phyloP scores from a whole-genome alignment of 192 early-diverging fungal genomes.

The Rhizoclosmatium sp. region DNA sequence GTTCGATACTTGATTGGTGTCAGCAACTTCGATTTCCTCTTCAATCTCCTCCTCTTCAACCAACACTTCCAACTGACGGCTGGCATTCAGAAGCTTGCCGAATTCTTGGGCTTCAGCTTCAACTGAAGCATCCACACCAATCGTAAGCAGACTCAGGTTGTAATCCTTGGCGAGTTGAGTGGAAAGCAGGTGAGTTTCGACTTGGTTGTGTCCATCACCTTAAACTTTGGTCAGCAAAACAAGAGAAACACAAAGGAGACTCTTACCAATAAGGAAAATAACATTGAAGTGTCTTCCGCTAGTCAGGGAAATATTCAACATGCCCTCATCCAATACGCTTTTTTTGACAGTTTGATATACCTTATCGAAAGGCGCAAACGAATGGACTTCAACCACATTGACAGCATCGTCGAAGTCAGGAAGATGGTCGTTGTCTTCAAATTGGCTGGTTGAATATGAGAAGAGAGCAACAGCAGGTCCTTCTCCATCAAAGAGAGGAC shows the following conservation, averaged over 20 bases:
- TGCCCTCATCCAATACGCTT: constrained; percentile 6
- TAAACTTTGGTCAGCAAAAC: background rate
- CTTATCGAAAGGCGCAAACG: background rate
- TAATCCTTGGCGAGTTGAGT: constrained; percentile 6
- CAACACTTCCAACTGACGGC: background rate
- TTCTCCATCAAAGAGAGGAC: constrained; percentile 1
- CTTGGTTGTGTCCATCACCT: constrained; percentile 1
- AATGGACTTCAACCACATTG: constrained; percentile 1
- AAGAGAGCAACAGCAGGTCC: constrained; percentile 9
- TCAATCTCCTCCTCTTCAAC: background rate
- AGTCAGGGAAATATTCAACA: constrained; percentile 5
- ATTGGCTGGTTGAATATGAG: constrained; percentile 1
- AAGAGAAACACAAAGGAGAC: constrained; percentile 1
- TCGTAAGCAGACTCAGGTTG: background rate
- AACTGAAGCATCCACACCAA: constrained; percentile 1
- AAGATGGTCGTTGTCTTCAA: background rate
- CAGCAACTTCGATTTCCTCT: background rate
- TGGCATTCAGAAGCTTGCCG: background rate
- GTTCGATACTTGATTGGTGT: background rate
- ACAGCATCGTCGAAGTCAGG: background rate
- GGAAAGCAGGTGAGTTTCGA: constrained; percentile 17
- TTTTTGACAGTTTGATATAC: background rate
- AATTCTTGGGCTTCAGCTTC: background rate
- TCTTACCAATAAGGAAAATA: constrained; percentile 15
- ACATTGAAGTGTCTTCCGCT: constrained; percentile 4